Base-by-base conservation (phyloP, 371 early-diverging fungal genomes). In the Rhizopus microsporus region DNA sequence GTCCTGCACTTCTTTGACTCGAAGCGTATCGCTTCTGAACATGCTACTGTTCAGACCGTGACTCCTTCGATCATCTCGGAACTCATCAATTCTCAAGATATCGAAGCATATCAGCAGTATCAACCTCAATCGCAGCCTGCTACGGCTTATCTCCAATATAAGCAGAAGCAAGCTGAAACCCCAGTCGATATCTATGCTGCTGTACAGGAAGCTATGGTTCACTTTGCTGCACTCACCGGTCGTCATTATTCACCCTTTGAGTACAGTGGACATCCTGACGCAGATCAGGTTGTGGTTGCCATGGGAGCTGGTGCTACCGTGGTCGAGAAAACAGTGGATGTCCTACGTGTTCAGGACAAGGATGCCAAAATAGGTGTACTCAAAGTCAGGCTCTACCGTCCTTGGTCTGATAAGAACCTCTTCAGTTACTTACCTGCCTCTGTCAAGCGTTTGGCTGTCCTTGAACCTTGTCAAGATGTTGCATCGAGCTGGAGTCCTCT, bases 401-500 rank as follows among this genome's bases (percentile, higher is more conserved):
- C 91, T 48, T 79, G 82, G 77, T 78, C 80, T 9, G 74, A 79
- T 37, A 69, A 66, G 29, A 84, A 87, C 42, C 59, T 90, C 40
- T 63, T 85, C 39, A 62, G 59, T 30, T 65, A 69, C 23, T 63
- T 91, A 33, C 91, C 91, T 15, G 59, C 62, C 31, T 71, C 86
- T 1, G 81, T 80, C 34, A 75, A 74, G 54, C 81, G 76, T 23
- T 51, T 91, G 35, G 82, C 86, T 51, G 88, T 88, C n/a, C 62
- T 87, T 56, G 91, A 91, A 71, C 88, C 86, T 45, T 76, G 75
- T n/a, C 73, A 76, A 29, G 87, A 82, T 51, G 72, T 72, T 60
- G 77, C 83, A 7, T 79, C 84, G 44, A 71, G 83, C 39, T 90
- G 89, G 89, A 88, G 87, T 35, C 91, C 92, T 16, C 72, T 92